Conservation (phyloP, 441 rosid species). For the Arabidopsis hybrid region DNA sequence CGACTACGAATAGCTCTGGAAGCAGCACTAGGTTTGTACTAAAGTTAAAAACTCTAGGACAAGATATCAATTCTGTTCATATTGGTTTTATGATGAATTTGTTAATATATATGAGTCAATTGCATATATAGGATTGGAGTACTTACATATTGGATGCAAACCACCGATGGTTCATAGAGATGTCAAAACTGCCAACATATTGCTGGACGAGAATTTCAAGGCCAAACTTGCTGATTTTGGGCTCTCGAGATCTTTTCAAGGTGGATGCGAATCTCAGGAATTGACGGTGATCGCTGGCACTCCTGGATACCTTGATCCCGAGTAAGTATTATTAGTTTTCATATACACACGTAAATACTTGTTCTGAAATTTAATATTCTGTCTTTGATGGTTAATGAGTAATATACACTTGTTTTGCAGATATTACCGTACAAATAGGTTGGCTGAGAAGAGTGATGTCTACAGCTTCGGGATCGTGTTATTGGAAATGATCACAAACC, state of each 20-base stretch:
- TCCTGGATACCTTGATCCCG: constrained; percentile 53
- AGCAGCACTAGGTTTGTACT: constrained; percentile 49
- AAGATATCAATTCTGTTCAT: no score
- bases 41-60: background rate
- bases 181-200: constrained; percentile 52
- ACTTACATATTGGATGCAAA: constrained; percentile 50
- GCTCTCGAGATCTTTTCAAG: constrained; percentile 42
- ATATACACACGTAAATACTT: no score
- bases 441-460: constrained; percentile 38
- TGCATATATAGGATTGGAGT: constrained; percentile 53
- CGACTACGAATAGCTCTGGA: constrained; percentile 45
- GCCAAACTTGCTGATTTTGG: constrained; percentile 60
- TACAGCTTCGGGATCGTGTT: constrained; percentile 39
- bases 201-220: constrained; percentile 42
- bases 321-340: no score
- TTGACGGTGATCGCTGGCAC: constrained; percentile 44
- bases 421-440: background rate
- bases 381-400: no score
- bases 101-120: no score
- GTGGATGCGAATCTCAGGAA: constrained; percentile 33
- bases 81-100: no score
- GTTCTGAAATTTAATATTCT: no score
- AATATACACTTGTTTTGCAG: constrained; percentile 23
- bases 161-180: constrained; percentile 56
- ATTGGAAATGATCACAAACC: constrained; percentile 39